Base-by-base conservation (phyloP, 2,329 filamentous ascomycete genomes). In the Talaromyces piceae region DNA sequence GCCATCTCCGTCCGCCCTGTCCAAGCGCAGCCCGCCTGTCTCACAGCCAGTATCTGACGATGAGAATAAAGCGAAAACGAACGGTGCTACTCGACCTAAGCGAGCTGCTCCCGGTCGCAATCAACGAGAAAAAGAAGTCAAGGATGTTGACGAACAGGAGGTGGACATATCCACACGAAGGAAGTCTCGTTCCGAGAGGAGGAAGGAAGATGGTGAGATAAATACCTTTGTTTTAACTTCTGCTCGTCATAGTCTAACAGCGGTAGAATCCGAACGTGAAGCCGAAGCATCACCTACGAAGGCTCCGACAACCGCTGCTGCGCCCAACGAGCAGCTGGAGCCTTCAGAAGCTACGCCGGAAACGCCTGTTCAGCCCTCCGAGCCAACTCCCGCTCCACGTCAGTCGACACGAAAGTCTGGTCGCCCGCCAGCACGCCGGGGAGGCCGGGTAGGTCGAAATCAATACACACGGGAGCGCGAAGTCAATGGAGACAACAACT, bases 391-490 rank as follows among this genome's bases (percentile, higher is more conserved):
- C 57, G 63, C 59, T 59, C 51, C 47, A 49, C 68, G 62, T 58
- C 68, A 49, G 61, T 75, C 50, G 64, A 76, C 56, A 51, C 87
- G 86, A 64, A 86, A 85, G 69, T 75, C 78, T 63, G 63, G 80
- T 52, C 76, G 82, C 61, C 78, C 82, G 59, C 77, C 82, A 58
- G 82, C 85, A 61, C 83, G 85, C 55, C 82, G 83, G 59, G 82
- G 78, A 30, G 63, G 68, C 22, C 83, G 84, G 52, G 64, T 81
- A 53, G 85, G 86, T 16, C 83, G 86, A 56, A 93, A 91, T 57
- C 88, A 93, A 66, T 91, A 91, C 61, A 91, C 86, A 1, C 86
- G 85, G 62, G 86, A 91, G 56, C 80, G 83, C 43, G 86, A 88
- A 64, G n/a, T 48, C 57, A 72, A 79, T 65, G 69, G 77, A 64